Conservation (phyloP, 2,329 filamentous ascomycete species). For the Fusarium paranaense region DNA sequence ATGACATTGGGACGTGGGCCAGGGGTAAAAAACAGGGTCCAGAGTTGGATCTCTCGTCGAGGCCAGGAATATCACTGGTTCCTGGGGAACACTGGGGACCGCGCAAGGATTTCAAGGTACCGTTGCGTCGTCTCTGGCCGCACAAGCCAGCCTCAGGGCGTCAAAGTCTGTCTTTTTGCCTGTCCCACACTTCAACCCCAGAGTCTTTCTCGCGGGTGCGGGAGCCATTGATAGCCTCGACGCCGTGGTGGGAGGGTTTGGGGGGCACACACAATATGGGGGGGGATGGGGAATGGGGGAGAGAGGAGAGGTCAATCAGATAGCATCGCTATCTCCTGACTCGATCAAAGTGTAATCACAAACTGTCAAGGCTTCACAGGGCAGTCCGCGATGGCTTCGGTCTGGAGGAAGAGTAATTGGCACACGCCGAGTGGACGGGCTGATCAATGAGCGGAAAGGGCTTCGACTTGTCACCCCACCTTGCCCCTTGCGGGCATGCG, state of each 20-base stretch:
- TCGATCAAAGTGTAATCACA: constrained; percentile 24
- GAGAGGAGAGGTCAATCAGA: not conserved
- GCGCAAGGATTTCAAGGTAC: constrained; percentile 6
- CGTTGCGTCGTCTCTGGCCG: not conserved
- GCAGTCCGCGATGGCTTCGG: constrained; percentile 13
- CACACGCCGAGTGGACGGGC: constrained; percentile 27
- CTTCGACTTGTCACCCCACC: constrained; percentile 20
- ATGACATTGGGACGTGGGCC: constrained; percentile 21
- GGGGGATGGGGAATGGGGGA: constrained; percentile 10
- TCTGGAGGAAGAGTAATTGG: constrained; percentile 36
- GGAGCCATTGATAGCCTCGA: constrained; percentile 37
- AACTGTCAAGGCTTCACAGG: constrained; percentile 13
- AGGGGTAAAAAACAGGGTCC: constrained; percentile 11
- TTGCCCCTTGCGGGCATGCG: constrained; percentile 28
- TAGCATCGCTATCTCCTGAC: constrained; percentile 32
- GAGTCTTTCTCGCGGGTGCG: constrained; percentile 32
- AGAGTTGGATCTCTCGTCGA: constrained; percentile 6
- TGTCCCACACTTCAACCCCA: constrained; percentile 38
- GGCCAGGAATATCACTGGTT: constrained; percentile 20
- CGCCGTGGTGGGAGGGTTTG: constrained; percentile 34
- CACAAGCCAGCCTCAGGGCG: not conserved
- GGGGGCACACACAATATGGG: constrained; percentile 19
- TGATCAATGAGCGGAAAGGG: not conserved
- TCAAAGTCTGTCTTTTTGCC: constrained; percentile 4
- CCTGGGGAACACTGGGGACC: constrained; percentile 19